Base-by-base conservation (phyloP, 2,329 filamentous ascomycete genomes). In the Mycocentrospora acerina region DNA sequence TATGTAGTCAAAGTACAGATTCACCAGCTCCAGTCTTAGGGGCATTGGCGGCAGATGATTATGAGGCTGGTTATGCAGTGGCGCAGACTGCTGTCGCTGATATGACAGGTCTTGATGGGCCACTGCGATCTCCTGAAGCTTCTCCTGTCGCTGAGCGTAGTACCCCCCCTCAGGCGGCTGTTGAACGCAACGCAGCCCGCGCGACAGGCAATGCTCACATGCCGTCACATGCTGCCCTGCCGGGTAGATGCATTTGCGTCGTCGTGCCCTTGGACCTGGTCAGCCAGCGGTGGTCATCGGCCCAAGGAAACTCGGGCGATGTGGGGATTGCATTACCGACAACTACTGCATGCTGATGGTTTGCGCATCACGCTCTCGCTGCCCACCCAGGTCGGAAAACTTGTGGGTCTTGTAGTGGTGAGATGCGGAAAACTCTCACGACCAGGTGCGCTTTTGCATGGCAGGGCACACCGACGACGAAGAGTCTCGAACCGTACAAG, bases 1-100 rank as follows among this genome's bases (percentile, higher is more conserved):
- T 0, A 57, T 57, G 42, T 55, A 55, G 34, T 57, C 51, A 35
- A 57, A 57, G 31, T 57, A 57, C 34, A 57, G 35, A 14, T 33
- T 40, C 11, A 52, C 45, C 16, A 57, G 29, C 22, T 53, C 51
- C 12, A 29, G 42, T 32, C 53, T 46, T 25, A 55, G 25, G 4
- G 42, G 35, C 35, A 49, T 42, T 14, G 44, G 41, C 11, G 53
- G 48, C 11, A 56, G 41, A 9, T 48, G 39, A 22, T 29, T 37
- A 11, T 33, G 31, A 12, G 29, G 22, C 36, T 35, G 46, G 15
- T 39, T 39, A 39, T 42, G 32, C 7, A 33, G 17, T 39, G 37
- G 35, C 13, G 34, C 37, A 16, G 29, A 12, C 14, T 30, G 28
- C 11, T 19, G 18, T 15, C 17, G 25, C 16, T 36, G 42, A 4